These are phyloP conservation scores for Amanita polypyramis DNA, from an alignment of 768 basidiomycete species.

Conservation along the genomic window DNA sequence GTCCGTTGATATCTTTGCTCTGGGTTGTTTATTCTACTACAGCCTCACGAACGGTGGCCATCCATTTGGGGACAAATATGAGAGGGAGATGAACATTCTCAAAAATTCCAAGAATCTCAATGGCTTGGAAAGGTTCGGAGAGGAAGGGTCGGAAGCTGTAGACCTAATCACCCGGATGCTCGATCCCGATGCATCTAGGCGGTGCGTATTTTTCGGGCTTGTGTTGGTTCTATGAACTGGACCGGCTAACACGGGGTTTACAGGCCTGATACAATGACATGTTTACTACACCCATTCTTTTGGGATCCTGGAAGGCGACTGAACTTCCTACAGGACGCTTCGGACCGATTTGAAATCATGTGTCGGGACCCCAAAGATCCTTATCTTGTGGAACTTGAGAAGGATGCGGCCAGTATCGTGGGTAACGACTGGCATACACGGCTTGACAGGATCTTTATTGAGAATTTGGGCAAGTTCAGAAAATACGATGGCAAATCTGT, in stretches of 20 bases:
- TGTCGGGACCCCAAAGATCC: conserved; percentile 82
- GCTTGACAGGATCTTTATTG: conserved; percentile 83
- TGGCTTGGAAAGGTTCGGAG: conserved; percentile 71
- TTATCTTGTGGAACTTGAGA: conserved; percentile 67
- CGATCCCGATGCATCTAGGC: conserved; percentile 55
- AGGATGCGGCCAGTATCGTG: conserved; percentile 56
- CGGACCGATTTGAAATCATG: conserved; percentile 98
- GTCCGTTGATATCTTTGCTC: conserved; percentile 91
- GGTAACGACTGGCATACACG: conserved; percentile 85
- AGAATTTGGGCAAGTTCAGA: conserved; percentile 93
- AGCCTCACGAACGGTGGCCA: conserved; percentile 83
- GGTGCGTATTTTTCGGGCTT: conserved; percentile 40
- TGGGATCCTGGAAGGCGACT: conserved; percentile 85
- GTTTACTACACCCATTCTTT: conserved; percentile 91
- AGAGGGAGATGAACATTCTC: conserved; percentile 90
- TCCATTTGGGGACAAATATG: conserved; percentile 90
- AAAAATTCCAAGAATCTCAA: conserved; percentile 67
- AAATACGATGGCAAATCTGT: conserved; percentile 92
- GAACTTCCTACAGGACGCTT: conserved; percentile 93
- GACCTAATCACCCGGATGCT: conserved; percentile 77
- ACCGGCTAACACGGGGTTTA: conserved; percentile 1
- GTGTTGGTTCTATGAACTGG: neutral
- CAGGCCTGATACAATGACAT: conserved; percentile 84
- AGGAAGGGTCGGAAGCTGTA: conserved; percentile 88
- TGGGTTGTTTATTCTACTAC: conserved; percentile 94